Evolutionary conservation across 495 filamentous ascomycete genomes (phyloP), one percentile per base, ranked within the genome.

Genomic region (Sphaerosporella brunnea): DNA sequence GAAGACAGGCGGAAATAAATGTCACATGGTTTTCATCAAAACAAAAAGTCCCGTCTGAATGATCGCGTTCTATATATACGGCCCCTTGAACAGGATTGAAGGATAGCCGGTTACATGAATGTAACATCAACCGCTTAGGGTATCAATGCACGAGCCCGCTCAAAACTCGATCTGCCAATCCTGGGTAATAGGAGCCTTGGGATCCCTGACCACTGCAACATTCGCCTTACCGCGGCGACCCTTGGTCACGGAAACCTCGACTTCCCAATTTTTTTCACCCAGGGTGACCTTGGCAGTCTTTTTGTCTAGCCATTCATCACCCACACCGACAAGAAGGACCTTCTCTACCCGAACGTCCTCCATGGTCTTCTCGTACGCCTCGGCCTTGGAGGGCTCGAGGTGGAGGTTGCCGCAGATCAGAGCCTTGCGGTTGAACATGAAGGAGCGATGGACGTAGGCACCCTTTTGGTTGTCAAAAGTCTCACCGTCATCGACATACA

Each of bases 401-500:
- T 26, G 41, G 20, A 39, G 20, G 21, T 46, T 21, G 4, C 28
- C 11, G 20, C 43, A 23, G 5, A 23, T 19, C 11, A 46, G 10
- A 18, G 25, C 19, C 2, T 70, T 68, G 3, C 62, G 70, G 50
- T 62, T 69, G 69, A 70, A 79, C 24, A 59, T 54, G 68, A 96
- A 96, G 28, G 65, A 70, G 32, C 85, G 80, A 64, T 93, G 80
- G 50, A 95, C 82, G 62, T 80, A 93, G 23, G 78, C 82, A 10
- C 88, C 90, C 41, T 73, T 66, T 62, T 93, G 65, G 60, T 82
- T 90, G 34, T 93, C 82, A 50, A 83, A 96, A 0, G 80, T 82
- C 66, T 94, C 86, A 21, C 90, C 92, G 53, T 97, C 90, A 56
- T 96, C 90, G 40, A 92, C 66, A 55, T 96, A 97, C 23, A 97